Evolutionary conservation across 73 alveolate species (phyloP).

Genomic region (Blepharisma stoltei): DNA sequence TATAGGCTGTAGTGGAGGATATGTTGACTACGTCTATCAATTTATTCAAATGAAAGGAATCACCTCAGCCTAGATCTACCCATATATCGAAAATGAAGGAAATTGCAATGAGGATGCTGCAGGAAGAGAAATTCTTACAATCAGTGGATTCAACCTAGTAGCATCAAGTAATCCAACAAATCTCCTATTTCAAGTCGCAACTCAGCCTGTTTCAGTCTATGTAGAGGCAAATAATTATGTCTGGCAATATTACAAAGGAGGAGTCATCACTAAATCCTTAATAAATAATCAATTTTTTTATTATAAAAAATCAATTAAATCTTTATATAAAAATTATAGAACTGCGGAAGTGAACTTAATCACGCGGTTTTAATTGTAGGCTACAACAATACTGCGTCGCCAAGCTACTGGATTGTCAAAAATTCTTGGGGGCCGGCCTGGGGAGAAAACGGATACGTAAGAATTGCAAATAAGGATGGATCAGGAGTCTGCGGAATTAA

Average conservation of each 20-base stretch:
- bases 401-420: conserved; percentile 32
- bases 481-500: conserved; percentile 13
- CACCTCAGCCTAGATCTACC: conserved; percentile 50
- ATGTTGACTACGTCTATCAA: conserved; percentile 62
- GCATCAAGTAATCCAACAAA: conserved; percentile 1
- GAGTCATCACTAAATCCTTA: conserved; percentile 28
- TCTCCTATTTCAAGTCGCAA: neutral
- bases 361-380: conserved; percentile 52
- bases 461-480: neutral
- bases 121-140: neutral
- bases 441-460: conserved; percentile 53
- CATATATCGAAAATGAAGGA: conserved; percentile 39
- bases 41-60: conserved; percentile 38
- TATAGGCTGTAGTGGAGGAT: conserved; percentile 80
- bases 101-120: conserved; percentile 18
- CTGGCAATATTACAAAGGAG: conserved; percentile 43
- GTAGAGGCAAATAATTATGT: conserved; percentile 40
- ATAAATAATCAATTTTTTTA: no score
- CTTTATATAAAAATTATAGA: no score
- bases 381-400: conserved; percentile 11
- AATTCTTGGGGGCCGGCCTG: conserved; percentile 56
- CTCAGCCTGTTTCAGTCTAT: conserved; percentile 39
- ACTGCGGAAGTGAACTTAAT: conserved; percentile 33
- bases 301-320: no score
- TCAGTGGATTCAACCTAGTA: conserved; percentile 14